A percentile compares a stretch with the other conserved stretches of the same genome.
phyloP scores from a whole-genome alignment of 768 basidiomycete species.

The Lactarius quietus region DNA sequence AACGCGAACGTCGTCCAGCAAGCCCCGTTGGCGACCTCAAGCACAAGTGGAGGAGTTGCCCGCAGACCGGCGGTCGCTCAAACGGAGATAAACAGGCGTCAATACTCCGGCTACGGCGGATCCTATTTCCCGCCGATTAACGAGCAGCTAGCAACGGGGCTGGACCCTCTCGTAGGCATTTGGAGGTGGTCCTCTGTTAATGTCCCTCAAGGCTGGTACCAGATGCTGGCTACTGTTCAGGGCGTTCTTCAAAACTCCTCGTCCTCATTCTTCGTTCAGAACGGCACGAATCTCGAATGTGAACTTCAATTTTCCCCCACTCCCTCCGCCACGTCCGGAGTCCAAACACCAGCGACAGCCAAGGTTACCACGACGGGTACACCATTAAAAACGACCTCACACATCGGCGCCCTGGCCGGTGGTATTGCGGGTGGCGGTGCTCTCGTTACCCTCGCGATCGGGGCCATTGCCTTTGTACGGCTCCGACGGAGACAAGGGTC shows the following conservation, averaged over 20 bases:
- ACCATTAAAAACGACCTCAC: slow-evolving; percentile 23
- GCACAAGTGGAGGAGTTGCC: slow-evolving; percentile 10
- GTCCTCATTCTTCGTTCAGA: slow-evolving; percentile 35
- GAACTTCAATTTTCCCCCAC: slow-evolving; percentile 26
- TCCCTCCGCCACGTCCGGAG: slow-evolving; percentile 24
- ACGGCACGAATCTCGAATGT: slow-evolving; percentile 38
- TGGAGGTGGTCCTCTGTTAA: slow-evolving; percentile 47
- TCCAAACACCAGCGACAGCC: not conserved
- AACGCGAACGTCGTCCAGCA: slow-evolving; percentile 37
- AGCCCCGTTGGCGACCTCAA: slow-evolving; percentile 1
- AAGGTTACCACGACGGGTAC: not conserved
- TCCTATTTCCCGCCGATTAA: slow-evolving; percentile 24
- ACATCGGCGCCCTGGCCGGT: slow-evolving; percentile 48
- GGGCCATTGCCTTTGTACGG: not conserved
- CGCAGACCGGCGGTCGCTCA: not conserved
- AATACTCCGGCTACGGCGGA: slow-evolving; percentile 10
- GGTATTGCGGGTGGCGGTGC: slow-evolving; percentile 47
- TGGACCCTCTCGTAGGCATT: slow-evolving; percentile 30
- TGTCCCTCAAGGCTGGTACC: slow-evolving; percentile 49
- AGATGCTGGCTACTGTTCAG: slow-evolving; percentile 29
- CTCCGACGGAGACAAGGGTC: not conserved
- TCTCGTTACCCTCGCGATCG: not conserved
- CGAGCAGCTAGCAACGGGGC: slow-evolving; percentile 29
- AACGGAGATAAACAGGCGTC: not conserved
- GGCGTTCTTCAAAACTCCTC: slow-evolving; percentile 27